Percentiles rank a stretch among this genome's conserved stretches.
Conservation (phyloP, 495 filamentous ascomycete genomes). For the Talaromyces proteolyticus region DNA sequence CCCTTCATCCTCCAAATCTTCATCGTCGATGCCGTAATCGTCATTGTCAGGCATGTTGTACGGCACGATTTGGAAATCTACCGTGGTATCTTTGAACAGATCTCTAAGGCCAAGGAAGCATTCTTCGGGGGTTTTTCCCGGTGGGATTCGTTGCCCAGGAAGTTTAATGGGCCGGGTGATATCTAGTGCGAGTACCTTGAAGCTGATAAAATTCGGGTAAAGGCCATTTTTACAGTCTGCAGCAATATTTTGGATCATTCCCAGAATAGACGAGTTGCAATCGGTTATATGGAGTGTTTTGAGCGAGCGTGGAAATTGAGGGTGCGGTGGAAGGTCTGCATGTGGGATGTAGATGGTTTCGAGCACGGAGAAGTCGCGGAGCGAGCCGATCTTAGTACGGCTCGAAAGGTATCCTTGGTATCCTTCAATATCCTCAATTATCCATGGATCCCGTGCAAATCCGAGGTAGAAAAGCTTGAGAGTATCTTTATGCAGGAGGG, state of each 20-base stretch:
- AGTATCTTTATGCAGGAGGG: conserved; percentile 16
- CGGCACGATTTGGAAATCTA: conserved; percentile 15
- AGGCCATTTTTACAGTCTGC: conserved; percentile 12
- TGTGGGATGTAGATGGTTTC: conserved; percentile 14
- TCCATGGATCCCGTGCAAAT: conserved; percentile 1
- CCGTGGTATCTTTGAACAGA: conserved; percentile 15
- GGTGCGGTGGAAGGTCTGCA: conserved; percentile 14
- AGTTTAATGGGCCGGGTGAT: conserved; percentile 15
- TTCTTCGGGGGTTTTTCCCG: conserved; percentile 15
- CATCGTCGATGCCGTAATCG: conserved; percentile 9
- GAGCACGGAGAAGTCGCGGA: conserved; percentile 17
- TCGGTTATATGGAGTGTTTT: conserved; percentile 13
- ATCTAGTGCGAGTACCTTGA: conserved; percentile 14
- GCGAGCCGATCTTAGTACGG: conserved; percentile 11
- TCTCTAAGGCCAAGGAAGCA: conserved; percentile 12
- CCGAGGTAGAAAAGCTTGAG: conserved; percentile 13
- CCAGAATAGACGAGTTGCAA: conserved; percentile 17
- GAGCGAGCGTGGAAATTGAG: conserved; percentile 15
- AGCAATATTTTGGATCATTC: conserved; percentile 15
- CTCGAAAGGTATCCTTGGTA: conserved; percentile 3
- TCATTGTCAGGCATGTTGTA: conserved; percentile 5
- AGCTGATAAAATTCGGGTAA: conserved; percentile 11
- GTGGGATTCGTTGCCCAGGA: conserved; percentile 13
- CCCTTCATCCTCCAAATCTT: neutral
- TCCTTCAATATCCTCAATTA: neutral